Conservation (phyloP, 225 moss, liverwort and hornwort genomes). For the Polytrichum commune region DNA sequence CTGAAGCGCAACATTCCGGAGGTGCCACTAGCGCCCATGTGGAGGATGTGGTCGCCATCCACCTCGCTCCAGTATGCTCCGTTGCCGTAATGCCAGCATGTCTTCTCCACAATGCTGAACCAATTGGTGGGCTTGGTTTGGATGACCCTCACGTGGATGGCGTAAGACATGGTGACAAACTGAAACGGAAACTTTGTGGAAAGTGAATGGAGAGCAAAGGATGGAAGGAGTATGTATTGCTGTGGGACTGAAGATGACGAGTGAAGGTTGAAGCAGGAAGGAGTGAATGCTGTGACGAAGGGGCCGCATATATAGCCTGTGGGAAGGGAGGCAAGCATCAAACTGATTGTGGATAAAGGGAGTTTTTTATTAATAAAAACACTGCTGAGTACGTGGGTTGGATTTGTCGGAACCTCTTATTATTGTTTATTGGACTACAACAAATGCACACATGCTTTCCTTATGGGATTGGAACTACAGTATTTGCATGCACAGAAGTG, state of each 20-base stretch:
- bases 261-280: no score
- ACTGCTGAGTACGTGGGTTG: no score
- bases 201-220: not conserved
- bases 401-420: no score
- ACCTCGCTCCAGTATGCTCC: conserved; percentile 10
- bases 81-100: not conserved
- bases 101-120: conserved; percentile 15
- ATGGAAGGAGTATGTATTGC: not conserved
- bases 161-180: conserved; percentile 8
- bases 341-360: no score
- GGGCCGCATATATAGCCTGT: no score
- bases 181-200: not conserved
- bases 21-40: conserved; percentile 18
- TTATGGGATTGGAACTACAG: no score
- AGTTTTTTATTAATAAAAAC: no score
- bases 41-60: conserved; percentile 11
- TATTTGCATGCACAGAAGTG: no score
- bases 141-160: conserved; percentile 12
- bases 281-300: no score
- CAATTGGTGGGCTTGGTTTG: conserved; percentile 7
- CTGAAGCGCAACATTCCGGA: conserved; percentile 19
- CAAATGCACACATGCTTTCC: no score
- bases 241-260: not conserved
- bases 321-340: no score
- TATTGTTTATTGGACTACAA: no score